Evolutionary conservation across 176 grass and related monocot species (phyloP).

Genomic region (Bolboschoenus planiculmis): DNA sequence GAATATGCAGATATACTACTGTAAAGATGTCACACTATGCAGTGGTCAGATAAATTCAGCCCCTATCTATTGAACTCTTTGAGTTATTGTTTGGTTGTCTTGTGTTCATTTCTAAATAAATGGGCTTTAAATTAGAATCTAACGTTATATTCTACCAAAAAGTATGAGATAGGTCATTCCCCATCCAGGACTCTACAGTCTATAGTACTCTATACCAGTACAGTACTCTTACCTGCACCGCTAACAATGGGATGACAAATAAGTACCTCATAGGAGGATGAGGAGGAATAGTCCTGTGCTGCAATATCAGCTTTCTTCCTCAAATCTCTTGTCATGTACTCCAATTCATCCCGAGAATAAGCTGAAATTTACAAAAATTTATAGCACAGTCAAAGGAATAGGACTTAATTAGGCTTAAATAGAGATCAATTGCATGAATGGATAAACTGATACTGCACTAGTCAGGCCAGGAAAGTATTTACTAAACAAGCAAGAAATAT

Average conservation of each 20-base stretch:
- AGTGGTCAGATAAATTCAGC: not conserved
- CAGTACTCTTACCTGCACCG: not conserved
- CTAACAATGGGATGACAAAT: not conserved
- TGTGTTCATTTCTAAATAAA: not conserved
- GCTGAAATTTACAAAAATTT: conserved; percentile 29
- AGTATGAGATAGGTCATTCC: not conserved
- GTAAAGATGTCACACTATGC: not conserved
- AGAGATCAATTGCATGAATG: not conserved
- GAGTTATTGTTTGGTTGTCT: not conserved
- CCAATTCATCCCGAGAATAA: conserved; percentile 51
- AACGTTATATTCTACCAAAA: not conserved
- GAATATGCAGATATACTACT: not conserved
- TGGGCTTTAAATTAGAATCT: not conserved
- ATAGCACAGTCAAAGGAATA: not conserved
- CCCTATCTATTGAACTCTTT: not conserved
- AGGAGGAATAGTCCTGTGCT: conserved; percentile 27
- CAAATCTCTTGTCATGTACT: conserved; percentile 45
- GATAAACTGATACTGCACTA: not conserved
- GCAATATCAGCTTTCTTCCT: conserved; percentile 22
- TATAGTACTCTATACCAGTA: not conserved
- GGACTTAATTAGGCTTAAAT: not conserved
- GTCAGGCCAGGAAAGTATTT: not conserved
- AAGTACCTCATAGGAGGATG: conserved; percentile 47
- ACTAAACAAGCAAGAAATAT: not conserved
- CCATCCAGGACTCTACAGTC: not conserved